Percentiles rank a stretch among this genome's conserved stretches.
phyloP scores from a whole-genome alignment of 2,329 filamentous ascomycete species.

The Ustilaginoidea virens region DNA sequence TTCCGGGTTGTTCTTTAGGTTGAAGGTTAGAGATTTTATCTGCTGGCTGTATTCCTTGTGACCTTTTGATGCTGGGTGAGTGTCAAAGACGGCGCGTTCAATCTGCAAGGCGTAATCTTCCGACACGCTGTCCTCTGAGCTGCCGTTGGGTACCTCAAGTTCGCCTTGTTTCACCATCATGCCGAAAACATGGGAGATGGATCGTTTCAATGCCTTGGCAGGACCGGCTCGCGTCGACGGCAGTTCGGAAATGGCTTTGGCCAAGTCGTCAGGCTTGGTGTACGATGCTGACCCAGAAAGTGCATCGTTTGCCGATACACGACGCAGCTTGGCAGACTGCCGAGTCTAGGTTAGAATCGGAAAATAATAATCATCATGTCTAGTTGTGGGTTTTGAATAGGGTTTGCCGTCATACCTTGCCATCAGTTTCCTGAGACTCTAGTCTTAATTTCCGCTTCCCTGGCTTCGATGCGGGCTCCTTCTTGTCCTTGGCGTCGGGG shows the following conservation, averaged over 20 bases:
- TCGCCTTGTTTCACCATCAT: constrained; percentile 49
- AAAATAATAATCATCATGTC: too few species aligned
- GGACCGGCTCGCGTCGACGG: constrained; percentile 49
- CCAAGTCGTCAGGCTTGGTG: constrained; percentile 34
- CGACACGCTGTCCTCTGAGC: constrained; percentile 47
- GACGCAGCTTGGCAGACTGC: constrained; percentile 32
- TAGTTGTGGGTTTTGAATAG: too few species aligned
- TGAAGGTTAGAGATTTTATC: constrained; percentile 64
- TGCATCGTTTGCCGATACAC: constrained; percentile 34
- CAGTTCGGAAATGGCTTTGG: constrained; percentile 36
- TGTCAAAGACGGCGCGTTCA: constrained; percentile 52
- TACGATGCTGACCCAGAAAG: constrained; percentile 22
- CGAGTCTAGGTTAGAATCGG: background rate
- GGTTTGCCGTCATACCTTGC: constrained; percentile 29
- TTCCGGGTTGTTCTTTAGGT: constrained; percentile 76
- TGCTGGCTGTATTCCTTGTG: constrained; percentile 42
- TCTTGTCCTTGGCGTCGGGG: constrained; percentile 31
- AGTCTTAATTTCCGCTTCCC: constrained; percentile 44
- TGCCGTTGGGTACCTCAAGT: constrained; percentile 46
- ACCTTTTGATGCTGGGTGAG: constrained; percentile 29
- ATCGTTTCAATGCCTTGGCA: constrained; percentile 55
- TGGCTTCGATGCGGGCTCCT: constrained; percentile 25
- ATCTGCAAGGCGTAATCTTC: constrained; percentile 63
- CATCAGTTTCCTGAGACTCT: constrained; percentile 35
- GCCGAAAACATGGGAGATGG: constrained; percentile 51